Percentiles rank a stretch among this genome's conserved stretches.
Conservation (phyloP, 2,329 filamentous ascomycete species). For the Rhynchosporium secalis region DNA sequence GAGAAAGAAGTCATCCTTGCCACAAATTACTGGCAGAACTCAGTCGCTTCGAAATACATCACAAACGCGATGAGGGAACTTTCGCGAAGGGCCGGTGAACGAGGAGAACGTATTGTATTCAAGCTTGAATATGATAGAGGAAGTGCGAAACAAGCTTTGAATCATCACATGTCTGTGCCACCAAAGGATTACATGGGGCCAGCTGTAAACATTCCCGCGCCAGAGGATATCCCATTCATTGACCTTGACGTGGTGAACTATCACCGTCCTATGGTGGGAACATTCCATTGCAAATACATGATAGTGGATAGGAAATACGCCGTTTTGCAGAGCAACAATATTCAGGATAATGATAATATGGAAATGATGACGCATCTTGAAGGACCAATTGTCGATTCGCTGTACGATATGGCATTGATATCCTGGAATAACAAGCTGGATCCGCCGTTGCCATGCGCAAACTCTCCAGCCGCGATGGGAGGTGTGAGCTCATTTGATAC, state of each 20-base stretch:
- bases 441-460: conserved; percentile 57
- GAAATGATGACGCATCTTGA: conserved; percentile 80
- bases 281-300: conserved; percentile 77
- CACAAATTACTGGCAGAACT: conserved; percentile 72
- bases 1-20: conserved; percentile 71
- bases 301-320: conserved; percentile 72
- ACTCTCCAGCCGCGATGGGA: conserved; percentile 48
- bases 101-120: conserved; percentile 60
- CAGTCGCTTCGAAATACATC: conserved; percentile 65
- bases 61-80: conserved; percentile 69
- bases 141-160: conserved; percentile 61
- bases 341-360: conserved; percentile 75
- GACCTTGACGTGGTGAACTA: conserved; percentile 73
- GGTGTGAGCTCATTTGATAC: conserved; percentile 29
- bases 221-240: conserved; percentile 67
- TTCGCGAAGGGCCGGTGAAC: conserved; percentile 60
- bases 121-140: conserved; percentile 78
- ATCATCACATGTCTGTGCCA: conserved; percentile 63
- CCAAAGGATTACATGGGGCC: conserved; percentile 58
- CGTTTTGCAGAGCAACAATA: conserved; percentile 75
- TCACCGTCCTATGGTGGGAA: conserved; percentile 69
- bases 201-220: conserved; percentile 60
- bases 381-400: conserved; percentile 71
- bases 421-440: conserved; percentile 67
- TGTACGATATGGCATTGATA: conserved; percentile 73